Conservation (phyloP, 805 yeast species). For the Starmerella geochares region DNA sequence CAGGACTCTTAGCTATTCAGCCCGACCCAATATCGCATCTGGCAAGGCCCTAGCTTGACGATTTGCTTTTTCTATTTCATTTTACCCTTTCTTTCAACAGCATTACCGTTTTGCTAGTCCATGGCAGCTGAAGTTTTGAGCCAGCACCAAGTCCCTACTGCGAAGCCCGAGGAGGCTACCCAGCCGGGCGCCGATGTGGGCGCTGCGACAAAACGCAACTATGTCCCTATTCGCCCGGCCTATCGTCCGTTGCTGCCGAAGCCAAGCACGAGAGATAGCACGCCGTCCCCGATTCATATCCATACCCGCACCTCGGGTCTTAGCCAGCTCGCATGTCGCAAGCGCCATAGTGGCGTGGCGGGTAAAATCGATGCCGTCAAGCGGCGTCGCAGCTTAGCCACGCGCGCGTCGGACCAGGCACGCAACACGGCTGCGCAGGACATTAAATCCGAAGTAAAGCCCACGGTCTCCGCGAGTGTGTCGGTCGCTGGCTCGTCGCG, state of each 20-base stretch:
- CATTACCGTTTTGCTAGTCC: neutral
- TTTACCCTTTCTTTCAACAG: constrained; percentile 1
- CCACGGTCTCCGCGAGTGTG: neutral
- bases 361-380: constrained; percentile 2
- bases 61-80: constrained; percentile 1
- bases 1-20: neutral
- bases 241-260: constrained; percentile 33
- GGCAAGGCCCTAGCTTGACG: neutral
- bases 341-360: constrained; percentile 2
- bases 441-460: neutral
- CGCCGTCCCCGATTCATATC: constrained; percentile 14
- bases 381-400: constrained; percentile 7
- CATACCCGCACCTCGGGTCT: constrained; percentile 15
- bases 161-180: neutral
- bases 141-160: neutral
- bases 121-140: constrained; percentile 6
- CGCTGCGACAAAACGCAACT: constrained; percentile 16
- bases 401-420: neutral
- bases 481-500: neutral
- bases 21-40: neutral
- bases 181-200: neutral
- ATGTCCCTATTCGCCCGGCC: constrained; percentile 31
- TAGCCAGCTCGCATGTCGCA: constrained; percentile 6
- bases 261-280: constrained; percentile 20
- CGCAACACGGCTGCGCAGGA: neutral